Evolutionary conservation across 371 early-diverging fungal genomes (phyloP).

Genomic region (Syncephalastrum contaminatum): DNA sequence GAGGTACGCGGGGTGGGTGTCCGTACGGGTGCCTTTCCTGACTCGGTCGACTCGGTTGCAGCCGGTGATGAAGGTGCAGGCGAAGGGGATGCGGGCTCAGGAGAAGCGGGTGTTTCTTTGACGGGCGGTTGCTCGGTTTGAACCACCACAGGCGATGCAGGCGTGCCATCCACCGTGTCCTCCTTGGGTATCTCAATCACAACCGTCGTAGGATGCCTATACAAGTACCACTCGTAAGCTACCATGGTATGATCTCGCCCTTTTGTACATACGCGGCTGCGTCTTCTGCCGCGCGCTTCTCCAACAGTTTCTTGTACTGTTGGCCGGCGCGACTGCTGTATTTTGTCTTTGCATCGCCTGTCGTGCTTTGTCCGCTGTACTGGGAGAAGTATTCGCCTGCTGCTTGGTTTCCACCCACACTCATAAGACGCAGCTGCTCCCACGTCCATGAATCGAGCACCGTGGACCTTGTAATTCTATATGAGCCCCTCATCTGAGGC

Average conservation of each 20-base stretch:
- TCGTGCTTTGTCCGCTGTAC: conserved; percentile 41
- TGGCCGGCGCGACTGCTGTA: conserved; percentile 79
- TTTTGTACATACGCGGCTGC: conserved; percentile 46
- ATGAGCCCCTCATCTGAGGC: not conserved
- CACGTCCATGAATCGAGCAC: conserved; percentile 90
- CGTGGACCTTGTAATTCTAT: conserved; percentile 67
- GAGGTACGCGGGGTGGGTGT: not conserved
- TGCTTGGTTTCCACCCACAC: conserved; percentile 82
- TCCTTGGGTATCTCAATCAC: conserved; percentile 28
- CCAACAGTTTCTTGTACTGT: conserved; percentile 82
- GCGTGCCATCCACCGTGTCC: too few relatives aligned
- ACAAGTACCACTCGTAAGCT: not conserved
- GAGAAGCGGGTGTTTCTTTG: conserved; percentile 3
- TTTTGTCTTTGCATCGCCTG: conserved; percentile 75
- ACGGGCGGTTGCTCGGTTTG: conserved; percentile 4
- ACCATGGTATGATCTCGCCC: not conserved
- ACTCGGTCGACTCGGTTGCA: conserved; percentile 16
- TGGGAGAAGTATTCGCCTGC: conserved; percentile 82
- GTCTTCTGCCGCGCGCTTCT: conserved; percentile 78
- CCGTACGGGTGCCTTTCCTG: too few relatives aligned
- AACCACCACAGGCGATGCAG: too few relatives aligned
- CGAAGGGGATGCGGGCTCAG: conserved; percentile 17
- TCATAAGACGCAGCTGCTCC: conserved; percentile 94
- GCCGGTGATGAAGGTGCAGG: conserved; percentile 27
- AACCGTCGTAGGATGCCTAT: conserved; percentile 35